Percentiles rank a stretch among this genome's conserved stretches.
These are phyloP conservation scores for Tricholomella constricta DNA, from an alignment of 768 basidiomycete species.

Conservation along the genomic window DNA sequence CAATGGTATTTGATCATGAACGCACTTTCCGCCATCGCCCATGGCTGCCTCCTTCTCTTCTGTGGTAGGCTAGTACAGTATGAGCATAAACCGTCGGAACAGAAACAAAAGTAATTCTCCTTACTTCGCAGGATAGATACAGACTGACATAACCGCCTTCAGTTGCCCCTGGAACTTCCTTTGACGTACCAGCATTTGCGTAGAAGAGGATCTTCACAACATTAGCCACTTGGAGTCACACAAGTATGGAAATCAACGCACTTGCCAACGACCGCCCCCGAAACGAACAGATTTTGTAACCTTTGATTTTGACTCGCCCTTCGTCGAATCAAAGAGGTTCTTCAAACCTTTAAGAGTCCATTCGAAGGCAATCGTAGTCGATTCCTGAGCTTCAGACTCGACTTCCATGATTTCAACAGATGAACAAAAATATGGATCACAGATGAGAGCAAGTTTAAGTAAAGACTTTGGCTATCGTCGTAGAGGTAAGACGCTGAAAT, in stretches of 20 bases:
- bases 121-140: conserved; percentile 81
- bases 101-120: neutral
- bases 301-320: conserved; percentile 78
- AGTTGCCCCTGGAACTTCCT: conserved; percentile 38
- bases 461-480: neutral
- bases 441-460: neutral
- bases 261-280: conserved; percentile 78
- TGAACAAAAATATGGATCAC: neutral
- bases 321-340: conserved; percentile 73
- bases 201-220: conserved; percentile 73
- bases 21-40: conserved; percentile 55
- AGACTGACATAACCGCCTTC: conserved; percentile 67
- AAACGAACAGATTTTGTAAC: conserved; percentile 76
- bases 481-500: neutral
- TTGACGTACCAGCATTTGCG: conserved; percentile 72
- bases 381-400: conserved; percentile 50
- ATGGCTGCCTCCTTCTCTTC: conserved; percentile 73
- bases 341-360: conserved; percentile 78
- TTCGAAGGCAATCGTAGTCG: conserved; percentile 63
- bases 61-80: conserved; percentile 59
- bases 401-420: conserved; percentile 20
- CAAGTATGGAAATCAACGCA: conserved; percentile 26
- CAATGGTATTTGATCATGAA: neutral
- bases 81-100: neutral
- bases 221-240: neutral